phyloP scores from a whole-genome alignment of 2,329 filamentous ascomycete species.

The Talaromyces sp. region DNA sequence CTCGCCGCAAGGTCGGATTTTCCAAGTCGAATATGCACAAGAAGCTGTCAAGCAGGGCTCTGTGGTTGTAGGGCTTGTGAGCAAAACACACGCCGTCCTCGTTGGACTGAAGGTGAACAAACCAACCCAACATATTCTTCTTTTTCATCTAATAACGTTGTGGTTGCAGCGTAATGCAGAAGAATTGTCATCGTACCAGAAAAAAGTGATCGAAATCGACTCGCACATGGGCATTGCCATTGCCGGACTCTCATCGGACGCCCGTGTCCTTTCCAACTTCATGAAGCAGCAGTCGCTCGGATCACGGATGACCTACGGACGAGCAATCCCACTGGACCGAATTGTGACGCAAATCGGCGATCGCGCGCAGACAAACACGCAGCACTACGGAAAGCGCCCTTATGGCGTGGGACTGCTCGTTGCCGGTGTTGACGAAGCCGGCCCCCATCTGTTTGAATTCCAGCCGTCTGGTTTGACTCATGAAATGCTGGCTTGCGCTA shows the following conservation, averaged over 20 bases:
- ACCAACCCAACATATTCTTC: neutral
- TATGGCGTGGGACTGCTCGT: slow-evolving; percentile 93
- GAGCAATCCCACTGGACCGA: slow-evolving; percentile 81
- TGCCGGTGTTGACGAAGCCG: slow-evolving; percentile 86
- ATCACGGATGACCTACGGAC: slow-evolving; percentile 91
- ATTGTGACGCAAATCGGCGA: slow-evolving; percentile 90
- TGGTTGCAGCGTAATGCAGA: slow-evolving; percentile 80
- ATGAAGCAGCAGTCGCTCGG: slow-evolving; percentile 99
- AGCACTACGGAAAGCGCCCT: slow-evolving; percentile 92
- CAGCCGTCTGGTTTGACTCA: slow-evolving; percentile 93
- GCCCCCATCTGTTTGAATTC: slow-evolving; percentile 97
- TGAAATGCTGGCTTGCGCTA: slow-evolving; percentile 94
- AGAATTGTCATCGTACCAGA: slow-evolving; percentile 99
- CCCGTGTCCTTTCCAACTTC: slow-evolving; percentile 98
- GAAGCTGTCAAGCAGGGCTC: slow-evolving; percentile 99
- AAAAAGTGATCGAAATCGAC: slow-evolving; percentile 96
- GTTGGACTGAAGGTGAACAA: slow-evolving; percentile 85
- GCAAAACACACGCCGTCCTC: slow-evolving; percentile 95
- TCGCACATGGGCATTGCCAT: slow-evolving; percentile 93
- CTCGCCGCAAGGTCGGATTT: slow-evolving; percentile 98
- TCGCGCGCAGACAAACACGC: slow-evolving; percentile 95
- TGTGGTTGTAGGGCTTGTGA: slow-evolving; percentile 91
- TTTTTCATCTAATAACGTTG: neutral
- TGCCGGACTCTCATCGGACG: slow-evolving; percentile 93
- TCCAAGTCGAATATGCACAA: slow-evolving; percentile 98